Evolutionary conservation across 2,329 filamentous ascomycete genomes (phyloP).

Genomic region (Colletotrichum sp.): DNA sequence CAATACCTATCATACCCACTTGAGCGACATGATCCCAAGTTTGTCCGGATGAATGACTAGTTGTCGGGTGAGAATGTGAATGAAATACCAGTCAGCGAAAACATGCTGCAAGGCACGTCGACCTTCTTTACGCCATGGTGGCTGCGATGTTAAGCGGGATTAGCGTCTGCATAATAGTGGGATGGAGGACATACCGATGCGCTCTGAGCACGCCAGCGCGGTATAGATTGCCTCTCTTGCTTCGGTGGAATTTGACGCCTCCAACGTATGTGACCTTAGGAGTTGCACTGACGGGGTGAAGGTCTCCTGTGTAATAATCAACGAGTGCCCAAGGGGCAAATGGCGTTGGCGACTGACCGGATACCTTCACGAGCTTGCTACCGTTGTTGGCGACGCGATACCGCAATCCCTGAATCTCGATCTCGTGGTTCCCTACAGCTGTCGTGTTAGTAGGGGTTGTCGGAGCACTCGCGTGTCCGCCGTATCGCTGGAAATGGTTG

Average conservation of each 20-base stretch:
- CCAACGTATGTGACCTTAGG: constrained; percentile 77
- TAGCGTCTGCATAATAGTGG: constrained; percentile 37
- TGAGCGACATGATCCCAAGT: neutral
- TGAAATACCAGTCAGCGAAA: constrained; percentile 72
- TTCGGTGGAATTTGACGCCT: constrained; percentile 83
- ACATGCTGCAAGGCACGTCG: constrained; percentile 75
- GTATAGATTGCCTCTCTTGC: constrained; percentile 87
- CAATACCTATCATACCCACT: constrained; percentile 40
- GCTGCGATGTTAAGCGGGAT: constrained; percentile 38
- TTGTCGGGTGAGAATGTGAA: constrained; percentile 40
- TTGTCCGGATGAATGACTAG: neutral
- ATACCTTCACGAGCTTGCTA: constrained; percentile 79
- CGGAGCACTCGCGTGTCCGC: constrained; percentile 18
- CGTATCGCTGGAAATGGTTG: constrained; percentile 45
- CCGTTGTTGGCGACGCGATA: constrained; percentile 79
- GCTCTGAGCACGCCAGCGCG: constrained; percentile 77
- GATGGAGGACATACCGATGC: constrained; percentile 67
- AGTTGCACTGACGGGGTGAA: constrained; percentile 67
- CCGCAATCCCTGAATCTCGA: constrained; percentile 73
- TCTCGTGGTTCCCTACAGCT: constrained; percentile 57
- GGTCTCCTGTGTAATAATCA: constrained; percentile 53
- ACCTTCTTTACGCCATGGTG: constrained; percentile 69
- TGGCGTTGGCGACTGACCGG: constrained; percentile 60
- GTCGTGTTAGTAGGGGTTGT: constrained; percentile 33
- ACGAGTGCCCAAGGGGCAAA: constrained; percentile 10